These are phyloP conservation scores for Colletotrichum sp. DNA, from an alignment of 2,329 filamentous ascomycete species.

Conservation along the genomic window DNA sequence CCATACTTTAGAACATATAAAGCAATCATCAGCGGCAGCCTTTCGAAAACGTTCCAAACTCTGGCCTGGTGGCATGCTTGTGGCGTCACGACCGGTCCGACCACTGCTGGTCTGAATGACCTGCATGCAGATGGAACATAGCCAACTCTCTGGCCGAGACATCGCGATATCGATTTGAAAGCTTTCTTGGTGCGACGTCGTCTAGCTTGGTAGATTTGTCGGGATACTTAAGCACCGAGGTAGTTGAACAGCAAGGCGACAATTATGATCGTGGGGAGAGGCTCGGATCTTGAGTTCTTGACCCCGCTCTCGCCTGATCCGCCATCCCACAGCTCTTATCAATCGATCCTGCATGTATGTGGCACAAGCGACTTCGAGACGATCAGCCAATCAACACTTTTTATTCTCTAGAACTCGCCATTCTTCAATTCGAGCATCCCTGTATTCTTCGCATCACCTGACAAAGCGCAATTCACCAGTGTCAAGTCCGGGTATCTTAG, in stretches of 20 bases:
- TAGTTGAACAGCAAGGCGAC: no score
- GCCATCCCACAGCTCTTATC: background rate
- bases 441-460: background rate
- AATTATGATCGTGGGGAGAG: fast-evolving
- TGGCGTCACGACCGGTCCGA: background rate
- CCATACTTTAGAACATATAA: background rate
- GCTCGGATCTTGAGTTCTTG: background rate
- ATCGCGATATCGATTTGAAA: fast-evolving
- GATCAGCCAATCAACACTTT: background rate
- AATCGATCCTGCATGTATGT: background rate
- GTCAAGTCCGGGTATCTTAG: background rate
- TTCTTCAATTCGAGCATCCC: background rate
- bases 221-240: fast-evolving
- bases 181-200: background rate
- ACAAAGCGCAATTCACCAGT: background rate
- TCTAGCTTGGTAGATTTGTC: fast-evolving
- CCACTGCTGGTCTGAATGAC: background rate
- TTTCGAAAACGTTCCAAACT: background rate
- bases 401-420: background rate
- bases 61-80: fast-evolving
- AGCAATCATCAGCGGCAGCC: background rate
- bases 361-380: background rate
- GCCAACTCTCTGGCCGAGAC: background rate
- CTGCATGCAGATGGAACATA: background rate
- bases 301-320: fast-evolving